phyloP scores from a whole-genome alignment of 106 monocot species.

The Gastrodia elata region DNA sequence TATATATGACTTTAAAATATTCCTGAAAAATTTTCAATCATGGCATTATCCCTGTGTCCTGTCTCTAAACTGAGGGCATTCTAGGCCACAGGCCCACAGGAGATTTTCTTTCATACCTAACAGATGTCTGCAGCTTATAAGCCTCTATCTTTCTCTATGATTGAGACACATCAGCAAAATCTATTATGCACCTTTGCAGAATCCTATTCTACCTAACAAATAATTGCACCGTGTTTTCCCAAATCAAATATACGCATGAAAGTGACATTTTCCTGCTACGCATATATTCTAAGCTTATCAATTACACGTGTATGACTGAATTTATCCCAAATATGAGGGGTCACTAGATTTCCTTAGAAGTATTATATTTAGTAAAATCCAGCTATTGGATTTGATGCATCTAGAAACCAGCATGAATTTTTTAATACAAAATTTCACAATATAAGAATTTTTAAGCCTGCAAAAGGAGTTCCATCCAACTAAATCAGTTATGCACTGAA shows the following conservation, averaged over 20 bases:
- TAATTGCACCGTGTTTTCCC: not conserved
- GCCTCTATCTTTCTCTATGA: not conserved
- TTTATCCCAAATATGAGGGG: not conserved
- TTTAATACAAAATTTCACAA: not conserved
- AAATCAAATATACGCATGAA: not conserved
- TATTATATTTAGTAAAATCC: no score
- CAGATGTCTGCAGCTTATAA: not conserved
- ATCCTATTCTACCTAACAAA: not conserved
- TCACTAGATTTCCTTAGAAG: no score
- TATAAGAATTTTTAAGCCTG: no score
- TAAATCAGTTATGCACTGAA: no score
- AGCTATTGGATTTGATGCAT: no score
- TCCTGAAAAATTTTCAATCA: not conserved
- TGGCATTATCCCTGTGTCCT: not conserved
- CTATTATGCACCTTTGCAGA: not conserved
- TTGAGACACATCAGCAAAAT: constrained; percentile 1
- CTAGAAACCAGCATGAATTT: not conserved
- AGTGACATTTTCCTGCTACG: not conserved
- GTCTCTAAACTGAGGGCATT: not conserved
- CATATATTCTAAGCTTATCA: not conserved
- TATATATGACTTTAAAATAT: not conserved
- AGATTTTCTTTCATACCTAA: not conserved
- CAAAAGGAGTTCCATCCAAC: no score
- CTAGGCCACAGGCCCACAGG: not conserved
- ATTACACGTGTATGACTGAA: not conserved